These are phyloP conservation scores for Aschersonia sp. DNA, from an alignment of 2,329 filamentous ascomycete species.

Conservation along the genomic window DNA sequence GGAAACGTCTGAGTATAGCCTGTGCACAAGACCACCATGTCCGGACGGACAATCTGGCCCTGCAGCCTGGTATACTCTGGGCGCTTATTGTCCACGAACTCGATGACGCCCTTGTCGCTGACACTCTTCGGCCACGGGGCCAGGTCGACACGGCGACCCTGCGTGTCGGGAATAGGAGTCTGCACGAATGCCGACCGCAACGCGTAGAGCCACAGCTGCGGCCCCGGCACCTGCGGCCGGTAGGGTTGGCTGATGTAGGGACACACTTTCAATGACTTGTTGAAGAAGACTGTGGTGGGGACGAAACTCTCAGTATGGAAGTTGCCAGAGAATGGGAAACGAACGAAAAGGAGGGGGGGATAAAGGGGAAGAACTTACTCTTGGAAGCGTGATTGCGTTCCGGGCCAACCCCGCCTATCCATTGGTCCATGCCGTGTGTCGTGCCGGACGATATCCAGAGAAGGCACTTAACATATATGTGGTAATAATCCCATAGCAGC, in stretches of 20 bases:
- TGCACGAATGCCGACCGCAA: constrained; percentile 20
- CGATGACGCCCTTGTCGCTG: constrained; percentile 15
- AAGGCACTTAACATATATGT: constrained; percentile 21
- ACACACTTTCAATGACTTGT: constrained; percentile 21
- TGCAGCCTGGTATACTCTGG: constrained; percentile 16
- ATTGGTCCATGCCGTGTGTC: constrained; percentile 23
- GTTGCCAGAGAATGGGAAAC: not conserved
- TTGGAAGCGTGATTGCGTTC: constrained; percentile 15
- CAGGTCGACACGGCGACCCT: constrained; percentile 21
- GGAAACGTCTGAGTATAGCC: constrained; percentile 27
- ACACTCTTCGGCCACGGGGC: constrained; percentile 26
- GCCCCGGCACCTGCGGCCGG: constrained; percentile 11
- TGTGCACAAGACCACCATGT: constrained; percentile 27
- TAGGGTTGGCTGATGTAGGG: constrained; percentile 20
- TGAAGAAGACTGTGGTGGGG: constrained; percentile 19
- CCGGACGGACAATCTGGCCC: constrained; percentile 17
- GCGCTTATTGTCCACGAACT: constrained; percentile 17
- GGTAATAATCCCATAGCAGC: constrained; percentile 26
- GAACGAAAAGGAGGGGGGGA: not conserved
- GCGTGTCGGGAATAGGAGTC: constrained; percentile 17
- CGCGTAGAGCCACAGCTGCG: constrained; percentile 7
- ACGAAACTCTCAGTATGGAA: not conserved
- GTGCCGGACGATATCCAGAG: constrained; percentile 20
- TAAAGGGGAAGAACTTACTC: constrained; percentile 6
- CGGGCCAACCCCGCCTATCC: constrained; percentile 21